Base-by-base conservation (phyloP, 2,329 filamentous ascomycete genomes). In the Emericellopsis atlantica region DNA sequence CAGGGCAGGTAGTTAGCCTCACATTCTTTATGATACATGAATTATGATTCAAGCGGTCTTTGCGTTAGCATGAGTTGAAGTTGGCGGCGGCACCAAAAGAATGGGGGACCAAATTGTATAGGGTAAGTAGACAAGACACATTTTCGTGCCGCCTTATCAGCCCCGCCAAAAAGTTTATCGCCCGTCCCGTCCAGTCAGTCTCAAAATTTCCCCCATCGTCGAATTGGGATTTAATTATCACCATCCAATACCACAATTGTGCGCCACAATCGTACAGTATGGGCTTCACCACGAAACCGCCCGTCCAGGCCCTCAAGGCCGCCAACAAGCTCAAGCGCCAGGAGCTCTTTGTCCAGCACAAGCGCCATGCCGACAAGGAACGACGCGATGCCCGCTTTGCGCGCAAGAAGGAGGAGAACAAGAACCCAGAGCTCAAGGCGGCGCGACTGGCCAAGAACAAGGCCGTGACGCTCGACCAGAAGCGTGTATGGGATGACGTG, bases 401-500 rank as follows among this genome's bases (percentile, higher is more conserved):
- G 38, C 73, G 86, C 45, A 88, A 86, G 64, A 85, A 83, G 62
- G 84, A 89, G 54, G 92, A 98, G 62, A 76, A 81, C 48, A 84
- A 82, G 59, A 78, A 95, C 53, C 89, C 90, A 2, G 73, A 77
- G 44, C 62, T 95, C 44, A 78, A 79, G 49, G 77, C 76, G 45
- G 75, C 82, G 48, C 76, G 92, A 51, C 67, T 90, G 45, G 79
- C 78, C 45, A 77, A 74, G 49, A 95, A 95, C 64, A 73, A 88
- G 35, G 84, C 92, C 0, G 60, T 76, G 41, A 94, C 87, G 1
- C 72, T 95, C 43, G 89, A 95, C 52, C 76, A 79, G 52, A 95
- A 95, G 68, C 78, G 92, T 57, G 79, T 86, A 26, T 96, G 87
- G 86, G 89, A 95, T 52, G 80, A 89, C 40, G 74, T 76, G 39